Evolutionary conservation across 176 grass and related monocot genomes (phyloP), one percentile per base, ranked within the genome.

Genomic region (Phyllostachys edulis): DNA sequence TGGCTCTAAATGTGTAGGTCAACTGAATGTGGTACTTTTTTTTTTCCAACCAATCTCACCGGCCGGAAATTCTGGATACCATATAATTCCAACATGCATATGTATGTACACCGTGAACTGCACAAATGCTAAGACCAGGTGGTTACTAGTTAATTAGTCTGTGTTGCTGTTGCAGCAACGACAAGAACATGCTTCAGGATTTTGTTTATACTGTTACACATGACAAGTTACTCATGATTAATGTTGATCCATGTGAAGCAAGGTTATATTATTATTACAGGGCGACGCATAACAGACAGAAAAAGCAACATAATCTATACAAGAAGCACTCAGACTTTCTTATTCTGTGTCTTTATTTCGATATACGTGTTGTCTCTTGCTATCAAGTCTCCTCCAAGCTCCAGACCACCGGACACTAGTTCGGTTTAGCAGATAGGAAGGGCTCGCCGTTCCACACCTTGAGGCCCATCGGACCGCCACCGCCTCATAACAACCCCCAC

Each of bases 371-470:
- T 2, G 32, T 34, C 32, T 2, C 39, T 44, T 11, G 42, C 42
- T 44, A 64, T 42, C 37, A 52, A 32, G n/a, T 24, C 79, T 84
- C 42, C 29, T 83, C 27, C 21, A 18, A 17, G 5, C 15, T 49
- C 13, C 14, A 52, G 50, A 18, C 50, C 1, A 16, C 49, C 14
- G 5, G 4, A 16, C 16, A 60, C 44, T 44, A 18, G 50, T 29
- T 40, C 66, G 6, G 32, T 40, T 72, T 77, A 90, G 75, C 70
- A 69, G 71, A 94, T 44, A 9, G 9, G 42, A 9, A 11, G 42
- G 42, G 42, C 42, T 11, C 42, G 8, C 42, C 42, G 51, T 92
- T 87, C 90, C 93, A 94, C 57, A 88, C 93, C 82, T 88, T 92
- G 32, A 34, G 32, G 32, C 32, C 32, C 1, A 34, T 34, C 32